Evolutionary conservation across 139 green algal species (phyloP), one percentile per base, ranked within the genome.

Genomic region (Trebouxia sp.): DNA sequence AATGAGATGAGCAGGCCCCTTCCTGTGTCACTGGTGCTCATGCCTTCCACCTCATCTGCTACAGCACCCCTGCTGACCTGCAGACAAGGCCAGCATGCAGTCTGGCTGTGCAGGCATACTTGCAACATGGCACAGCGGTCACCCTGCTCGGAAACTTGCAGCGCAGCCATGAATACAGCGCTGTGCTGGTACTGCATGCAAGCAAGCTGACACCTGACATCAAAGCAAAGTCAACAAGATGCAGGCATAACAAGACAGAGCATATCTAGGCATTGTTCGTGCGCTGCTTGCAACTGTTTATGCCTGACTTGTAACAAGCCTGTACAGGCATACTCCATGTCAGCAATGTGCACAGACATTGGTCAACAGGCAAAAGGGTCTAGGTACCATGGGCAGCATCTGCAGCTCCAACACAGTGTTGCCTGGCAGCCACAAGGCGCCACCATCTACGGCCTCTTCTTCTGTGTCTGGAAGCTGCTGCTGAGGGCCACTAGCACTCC

Each of bases 341-440:
- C 48, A 56, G 48, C 12, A 56, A 15, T 26, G 12, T 56, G 48
- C 15, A 22, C 50, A 58, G 3, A 22, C 50, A 58, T 22, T 28
- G 22, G 20, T 28, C 30, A 6, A 26, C 67, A n/a, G n/a, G n/a
- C n/a, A n/a, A n/a, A n/a, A n/a, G n/a, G n/a, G n/a, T n/a, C n/a
- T n/a, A n/a, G n/a, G 6, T 17, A 80, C 51, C 69, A 75, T 47
- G 9, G 80, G 80, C 20, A 83, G 26, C 80, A 83, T 83, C 24
- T 51, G 67, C 51, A 83, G 69, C 80, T 83, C 67, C 38, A 83
- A n/a, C 28, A 83, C 26, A 20, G 42, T 35, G 7, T 62, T 79
- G 50, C 45, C 39, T 26, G 80, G 80, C 51, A 83, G 80, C 80
- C 80, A 83, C 50, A 83, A 30, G n/a, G 80, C 80, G 6, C 43